These are phyloP conservation scores for Ogataea nonfermentans DNA, from an alignment of 805 yeast genomes.

Conservation along the genomic window DNA sequence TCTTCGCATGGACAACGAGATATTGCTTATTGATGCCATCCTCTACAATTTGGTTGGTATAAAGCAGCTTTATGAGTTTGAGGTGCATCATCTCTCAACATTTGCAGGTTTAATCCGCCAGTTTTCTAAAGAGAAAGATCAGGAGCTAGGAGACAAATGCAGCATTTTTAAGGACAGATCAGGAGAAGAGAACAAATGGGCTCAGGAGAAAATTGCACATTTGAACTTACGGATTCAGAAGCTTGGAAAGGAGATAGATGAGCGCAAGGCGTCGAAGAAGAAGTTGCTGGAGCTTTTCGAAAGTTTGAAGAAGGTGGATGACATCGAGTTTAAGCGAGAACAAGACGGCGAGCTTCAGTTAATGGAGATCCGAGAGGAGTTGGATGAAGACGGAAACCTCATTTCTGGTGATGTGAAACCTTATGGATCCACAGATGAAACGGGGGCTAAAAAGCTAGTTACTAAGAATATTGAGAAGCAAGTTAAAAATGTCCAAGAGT, in stretches of 20 bases:
- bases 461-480: neutral
- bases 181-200: conserved; percentile 19
- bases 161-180: conserved; percentile 24
- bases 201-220: conserved; percentile 12
- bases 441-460: neutral
- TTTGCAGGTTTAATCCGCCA: conserved; percentile 13
- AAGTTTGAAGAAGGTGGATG: conserved; percentile 21
- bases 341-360: conserved; percentile 55
- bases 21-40: conserved; percentile 27
- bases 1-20: conserved; percentile 24
- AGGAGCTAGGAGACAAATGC: conserved; percentile 16
- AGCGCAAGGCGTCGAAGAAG: conserved; percentile 29
- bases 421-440: conserved; percentile 4
- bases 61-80: conserved; percentile 29
- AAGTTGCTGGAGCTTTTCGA: conserved; percentile 31
- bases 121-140: conserved; percentile 18
- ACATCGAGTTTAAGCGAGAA: conserved; percentile 1
- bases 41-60: conserved; percentile 26
- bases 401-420: conserved; percentile 45
- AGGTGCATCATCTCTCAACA: conserved; percentile 21
- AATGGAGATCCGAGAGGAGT: conserved; percentile 79
- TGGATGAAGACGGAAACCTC: conserved; percentile 82
- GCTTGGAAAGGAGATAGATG: conserved; percentile 37
- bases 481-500: neutral
- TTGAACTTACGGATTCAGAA: conserved; percentile 14